Evolutionary conservation across 371 early-diverging fungal species (phyloP), one percentile per base, ranked within the genome.

Genomic region (Chytridium lagenaria): DNA sequence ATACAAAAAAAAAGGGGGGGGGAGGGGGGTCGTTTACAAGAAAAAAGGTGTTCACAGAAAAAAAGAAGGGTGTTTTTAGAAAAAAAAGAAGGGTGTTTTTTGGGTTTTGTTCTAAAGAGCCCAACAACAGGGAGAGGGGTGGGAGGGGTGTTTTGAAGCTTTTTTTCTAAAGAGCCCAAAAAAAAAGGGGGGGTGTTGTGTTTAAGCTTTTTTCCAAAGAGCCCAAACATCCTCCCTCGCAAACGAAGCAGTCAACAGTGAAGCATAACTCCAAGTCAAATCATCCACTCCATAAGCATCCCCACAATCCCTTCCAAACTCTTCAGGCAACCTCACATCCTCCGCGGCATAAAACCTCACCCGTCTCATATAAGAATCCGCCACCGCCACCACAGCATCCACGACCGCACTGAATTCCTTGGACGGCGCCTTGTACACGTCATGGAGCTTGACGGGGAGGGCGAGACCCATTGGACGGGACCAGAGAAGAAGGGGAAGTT

Each of bases 201-300:
- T n/a, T n/a, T n/a, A n/a, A n/a, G n/a, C n/a, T n/a, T 44, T 44
- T 26, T 52, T 26, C 55, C 55, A 52, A 10, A 52, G 5, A 5
- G 5, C 55, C 55, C 55, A 26, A 52, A 52, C 55, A 7, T 52
- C 64, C 23, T 39, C 50, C 50, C 71, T 37, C 63, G 71, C 71
- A 37, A 59, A 71, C 2, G 23, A 49, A 5, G 90, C 87, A 30
- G 88, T 78, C 12, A 88, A 72, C 38, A 90, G 80, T 15, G 90
- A 83, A 0, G 90, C 91, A 75, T 92, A 90, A 57, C 87, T 88
- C 94, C 94, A 93, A 0, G 93, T 93, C 71, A 94, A 76, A 68
- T 93, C 87, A 19, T 76, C 66, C 15, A 93, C 94, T 19, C 92
- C 92, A 2, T 77, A 78, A 55, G 84, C 78, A 39, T 73, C 85